Percentiles rank a stretch among this genome's conserved stretches.
Evolutionary conservation across 495 filamentous ascomycete genomes (phyloP).

Genomic region (Articulospora tetracladia): DNA sequence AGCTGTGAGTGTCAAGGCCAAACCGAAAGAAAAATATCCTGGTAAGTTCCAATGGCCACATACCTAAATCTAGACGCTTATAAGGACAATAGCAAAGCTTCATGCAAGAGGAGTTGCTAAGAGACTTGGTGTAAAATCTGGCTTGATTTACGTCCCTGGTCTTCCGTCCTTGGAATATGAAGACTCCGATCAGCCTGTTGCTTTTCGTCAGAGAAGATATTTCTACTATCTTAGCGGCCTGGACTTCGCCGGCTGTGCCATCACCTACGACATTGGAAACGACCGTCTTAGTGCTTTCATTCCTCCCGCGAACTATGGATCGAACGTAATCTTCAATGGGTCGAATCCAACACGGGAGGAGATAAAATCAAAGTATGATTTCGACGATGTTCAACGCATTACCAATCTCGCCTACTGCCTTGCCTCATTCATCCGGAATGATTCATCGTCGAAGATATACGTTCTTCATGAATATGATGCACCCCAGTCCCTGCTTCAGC

Average conservation of each 20-base stretch:
- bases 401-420: conserved; percentile 33
- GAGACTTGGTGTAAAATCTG: conserved; percentile 55
- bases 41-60: conserved; percentile 1
- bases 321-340: conserved; percentile 57
- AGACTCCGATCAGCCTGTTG: conserved; percentile 53
- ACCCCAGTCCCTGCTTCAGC: neutral
- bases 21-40: conserved; percentile 16
- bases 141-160: conserved; percentile 60
- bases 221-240: conserved; percentile 67
- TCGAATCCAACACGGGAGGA: conserved; percentile 54
- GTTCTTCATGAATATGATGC: conserved; percentile 31
- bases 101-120: conserved; percentile 72
- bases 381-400: conserved; percentile 64
- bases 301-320: conserved; percentile 47
- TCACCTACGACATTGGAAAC: conserved; percentile 58
- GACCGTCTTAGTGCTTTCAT: conserved; percentile 59
- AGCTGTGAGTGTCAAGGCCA: conserved; percentile 4
- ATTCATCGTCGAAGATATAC: conserved; percentile 35
- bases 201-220: conserved; percentile 64
- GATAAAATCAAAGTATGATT: conserved; percentile 70
- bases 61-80: neutral
- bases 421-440: conserved; percentile 27
- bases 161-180: conserved; percentile 44
- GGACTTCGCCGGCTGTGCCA: conserved; percentile 55
- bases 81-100: conserved; percentile 58